Percentiles rank a stretch among this genome's conserved stretches.
Evolutionary conservation across 768 basidiomycete species (phyloP).

Genomic region (Mycena chlorophos): DNA sequence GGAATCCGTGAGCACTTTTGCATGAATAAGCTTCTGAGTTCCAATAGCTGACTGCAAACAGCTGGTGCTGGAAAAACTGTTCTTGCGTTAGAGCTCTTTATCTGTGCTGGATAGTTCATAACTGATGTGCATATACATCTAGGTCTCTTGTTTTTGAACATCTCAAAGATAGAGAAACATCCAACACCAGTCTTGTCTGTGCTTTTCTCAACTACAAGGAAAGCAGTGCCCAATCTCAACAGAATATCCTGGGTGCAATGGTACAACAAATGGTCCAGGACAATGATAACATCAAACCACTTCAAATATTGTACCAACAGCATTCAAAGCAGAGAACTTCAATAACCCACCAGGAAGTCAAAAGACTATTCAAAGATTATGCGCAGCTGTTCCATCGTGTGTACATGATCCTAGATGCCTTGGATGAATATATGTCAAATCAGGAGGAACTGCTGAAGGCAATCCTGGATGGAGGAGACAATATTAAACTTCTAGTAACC

Average conservation of each 20-base stretch:
- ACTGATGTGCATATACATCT: background rate
- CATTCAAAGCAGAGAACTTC: too few species aligned
- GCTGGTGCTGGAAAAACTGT: conserved; percentile 1
- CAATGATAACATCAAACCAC: background rate
- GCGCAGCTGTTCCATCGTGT: background rate
- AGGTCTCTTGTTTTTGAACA: background rate
- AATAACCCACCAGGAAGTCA: too few species aligned
- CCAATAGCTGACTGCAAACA: background rate
- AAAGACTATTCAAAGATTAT: too few species aligned
- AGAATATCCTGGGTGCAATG: background rate
- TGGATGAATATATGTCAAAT: background rate
- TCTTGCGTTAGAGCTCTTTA: background rate
- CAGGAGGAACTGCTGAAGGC: background rate
- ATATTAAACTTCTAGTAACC: background rate
- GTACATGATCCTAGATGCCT: background rate
- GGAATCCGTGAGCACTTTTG: background rate
- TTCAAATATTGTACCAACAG: too few species aligned
- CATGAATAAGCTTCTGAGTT: background rate
- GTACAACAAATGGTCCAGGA: background rate
- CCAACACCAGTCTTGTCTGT: background rate
- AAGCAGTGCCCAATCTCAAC: background rate
- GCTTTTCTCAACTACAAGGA: conserved; percentile 7
- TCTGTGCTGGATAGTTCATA: background rate
- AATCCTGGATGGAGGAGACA: background rate
- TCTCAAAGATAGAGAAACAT: background rate